A percentile compares a stretch with the other conserved stretches of the same genome.
Evolutionary conservation across 352 stramenopile species (phyloP).

Genomic region (Phytophthora kernoviae): DNA sequence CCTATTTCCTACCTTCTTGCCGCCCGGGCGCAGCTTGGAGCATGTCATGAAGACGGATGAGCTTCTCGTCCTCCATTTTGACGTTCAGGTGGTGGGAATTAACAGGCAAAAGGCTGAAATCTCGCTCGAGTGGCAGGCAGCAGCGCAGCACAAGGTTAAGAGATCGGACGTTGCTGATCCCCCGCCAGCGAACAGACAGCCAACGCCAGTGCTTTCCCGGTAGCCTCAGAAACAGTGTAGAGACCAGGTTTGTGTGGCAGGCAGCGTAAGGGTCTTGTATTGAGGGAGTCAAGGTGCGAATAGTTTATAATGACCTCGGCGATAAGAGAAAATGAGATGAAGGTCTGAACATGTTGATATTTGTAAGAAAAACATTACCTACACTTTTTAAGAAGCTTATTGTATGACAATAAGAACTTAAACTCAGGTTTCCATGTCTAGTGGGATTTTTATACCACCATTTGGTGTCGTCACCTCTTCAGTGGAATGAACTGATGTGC

Average conservation of each 20-base stretch:
- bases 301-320: not conserved
- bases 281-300: not conserved
- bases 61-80: conserved; percentile 85
- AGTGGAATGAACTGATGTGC: not conserved
- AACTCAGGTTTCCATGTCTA: not conserved
- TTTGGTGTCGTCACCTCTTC: not conserved
- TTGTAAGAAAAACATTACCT: not conserved
- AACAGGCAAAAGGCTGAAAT: not conserved
- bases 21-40: conserved; percentile 82
- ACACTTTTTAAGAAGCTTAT: not conserved
- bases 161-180: not conserved
- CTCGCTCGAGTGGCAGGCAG: not conserved
- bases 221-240: not conserved
- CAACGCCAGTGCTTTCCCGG: not conserved
- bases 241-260: not conserved
- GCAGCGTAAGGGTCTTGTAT: not conserved
- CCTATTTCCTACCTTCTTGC: conserved; percentile 74
- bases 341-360: not conserved
- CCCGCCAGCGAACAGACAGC: not conserved
- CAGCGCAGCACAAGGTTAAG: not conserved
- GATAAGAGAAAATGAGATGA: not conserved
- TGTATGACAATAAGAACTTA: not conserved
- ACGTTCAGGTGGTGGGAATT: not conserved
- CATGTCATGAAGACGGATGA: conserved; percentile 85
- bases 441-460: not conserved